A percentile compares a stretch with the other conserved stretches of the same genome.
These are phyloP conservation scores for Syzygium malaccense DNA, from an alignment of 441 rosid species.

Conservation along the genomic window DNA sequence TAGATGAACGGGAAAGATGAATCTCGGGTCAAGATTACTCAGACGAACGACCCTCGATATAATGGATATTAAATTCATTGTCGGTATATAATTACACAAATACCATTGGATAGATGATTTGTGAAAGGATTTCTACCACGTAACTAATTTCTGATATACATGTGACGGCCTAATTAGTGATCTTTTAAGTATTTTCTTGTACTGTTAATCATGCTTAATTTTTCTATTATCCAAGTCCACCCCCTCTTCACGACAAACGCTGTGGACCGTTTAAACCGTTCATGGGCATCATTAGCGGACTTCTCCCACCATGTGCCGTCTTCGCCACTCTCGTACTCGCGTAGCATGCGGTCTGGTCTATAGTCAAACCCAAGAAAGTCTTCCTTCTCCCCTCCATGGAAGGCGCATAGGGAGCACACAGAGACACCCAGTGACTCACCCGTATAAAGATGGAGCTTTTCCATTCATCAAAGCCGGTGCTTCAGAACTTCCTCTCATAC, in stretches of 20 bases:
- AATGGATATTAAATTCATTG: not conserved
- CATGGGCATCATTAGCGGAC: not conserved
- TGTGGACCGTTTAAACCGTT: not conserved
- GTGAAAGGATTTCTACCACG: no score
- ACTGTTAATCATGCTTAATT: not conserved
- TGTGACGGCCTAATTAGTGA: not conserved
- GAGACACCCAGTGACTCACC: not conserved
- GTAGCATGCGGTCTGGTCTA: not conserved
- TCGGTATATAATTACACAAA: no score
- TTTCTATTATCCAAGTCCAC: not conserved
- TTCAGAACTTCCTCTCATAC: conserved; percentile 13
- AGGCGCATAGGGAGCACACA: not conserved
- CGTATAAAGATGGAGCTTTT: conserved; percentile 7
- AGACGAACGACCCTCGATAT: not conserved
- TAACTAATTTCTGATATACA: no score
- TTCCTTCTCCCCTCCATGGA: not conserved
- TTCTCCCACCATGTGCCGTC: not conserved
- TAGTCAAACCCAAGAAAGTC: not conserved
- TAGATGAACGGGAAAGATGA: not conserved
- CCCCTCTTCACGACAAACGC: not conserved
- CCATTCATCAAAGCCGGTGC: conserved; percentile 14
- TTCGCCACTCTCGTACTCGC: no score
- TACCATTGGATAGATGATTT: no score
- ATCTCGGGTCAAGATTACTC: not conserved
- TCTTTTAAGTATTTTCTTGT: not conserved